phyloP scores from a whole-genome alignment of 257 asterid genomes.

The Solanum etuberosum region DNA sequence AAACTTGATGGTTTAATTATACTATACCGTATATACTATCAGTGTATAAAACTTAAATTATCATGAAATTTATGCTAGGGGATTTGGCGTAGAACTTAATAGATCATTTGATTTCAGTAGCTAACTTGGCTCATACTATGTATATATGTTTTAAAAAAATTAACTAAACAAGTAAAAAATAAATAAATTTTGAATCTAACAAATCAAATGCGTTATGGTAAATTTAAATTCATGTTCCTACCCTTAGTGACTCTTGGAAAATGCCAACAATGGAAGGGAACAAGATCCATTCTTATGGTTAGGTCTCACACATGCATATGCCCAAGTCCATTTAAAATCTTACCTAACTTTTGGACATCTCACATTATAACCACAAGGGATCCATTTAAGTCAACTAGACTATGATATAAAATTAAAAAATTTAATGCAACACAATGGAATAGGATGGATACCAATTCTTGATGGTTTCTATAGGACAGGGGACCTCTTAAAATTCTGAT shows the following conservation, averaged over 20 bases:
- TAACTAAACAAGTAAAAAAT: not conserved
- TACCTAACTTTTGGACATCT: not conserved
- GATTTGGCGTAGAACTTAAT: too few species aligned
- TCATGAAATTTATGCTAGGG: too few species aligned
- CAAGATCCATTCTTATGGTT: not conserved
- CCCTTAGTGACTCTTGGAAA: not conserved
- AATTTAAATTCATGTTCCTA: not conserved
- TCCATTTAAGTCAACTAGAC: not conserved
- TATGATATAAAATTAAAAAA: too few species aligned
- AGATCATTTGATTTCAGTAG: too few species aligned
- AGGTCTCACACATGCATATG: not conserved
- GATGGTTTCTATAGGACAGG: not conserved
- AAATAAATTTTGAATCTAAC: too few species aligned
- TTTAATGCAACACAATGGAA: not conserved
- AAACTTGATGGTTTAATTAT: too few species aligned
- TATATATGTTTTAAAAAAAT: not conserved
- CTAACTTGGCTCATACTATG: not conserved
- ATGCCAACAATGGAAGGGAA: not conserved
- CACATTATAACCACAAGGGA: not conserved
- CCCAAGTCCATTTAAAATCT: not conserved
- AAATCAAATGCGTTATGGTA: too few species aligned
- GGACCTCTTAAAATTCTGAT: not conserved
- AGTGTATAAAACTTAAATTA: too few species aligned
- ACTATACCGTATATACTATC: too few species aligned
- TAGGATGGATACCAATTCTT: not conserved